Conservation (phyloP, 345 rosid species). For the Schrenkiella parvula region DNA sequence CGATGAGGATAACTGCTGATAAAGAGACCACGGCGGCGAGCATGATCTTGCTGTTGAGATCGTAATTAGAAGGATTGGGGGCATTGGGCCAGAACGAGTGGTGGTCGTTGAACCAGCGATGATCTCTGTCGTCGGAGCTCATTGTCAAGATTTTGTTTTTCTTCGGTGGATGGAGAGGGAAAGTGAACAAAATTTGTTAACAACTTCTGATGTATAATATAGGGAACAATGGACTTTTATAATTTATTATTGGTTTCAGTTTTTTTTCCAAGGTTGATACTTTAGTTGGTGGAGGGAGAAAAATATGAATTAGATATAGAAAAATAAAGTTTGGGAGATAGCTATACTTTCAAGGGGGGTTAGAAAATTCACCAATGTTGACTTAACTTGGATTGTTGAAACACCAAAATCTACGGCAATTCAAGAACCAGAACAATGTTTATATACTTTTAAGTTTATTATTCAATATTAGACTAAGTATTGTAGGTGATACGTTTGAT, state of each 20-base stretch:
- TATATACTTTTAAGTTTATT: not conserved
- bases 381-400: constrained; percentile 16
- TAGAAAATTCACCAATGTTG: constrained; percentile 16
- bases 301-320: not conserved
- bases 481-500: not conserved
- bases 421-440: not conserved
- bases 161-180: not conserved
- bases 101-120: not conserved
- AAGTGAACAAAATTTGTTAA: constrained; percentile 5
- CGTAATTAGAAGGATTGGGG: constrained; percentile 5
- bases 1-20: constrained; percentile 29
- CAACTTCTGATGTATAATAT: constrained; percentile 18
- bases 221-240: not conserved
- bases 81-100: constrained; percentile 22
- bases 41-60: constrained; percentile 32
- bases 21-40: constrained; percentile 21
- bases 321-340: not conserved
- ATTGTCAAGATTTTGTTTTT: constrained; percentile 8
- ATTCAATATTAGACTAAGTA: not conserved
- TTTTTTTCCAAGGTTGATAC: not conserved
- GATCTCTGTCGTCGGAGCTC: constrained; percentile 27
- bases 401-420: not conserved
- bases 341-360: not conserved
- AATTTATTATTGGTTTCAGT: not conserved
- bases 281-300: constrained; percentile 26